Evolutionary conservation across 1,139 yeast genomes (phyloP), one percentile per base, ranked within the genome.

Genomic region (Pichia sp.): DNA sequence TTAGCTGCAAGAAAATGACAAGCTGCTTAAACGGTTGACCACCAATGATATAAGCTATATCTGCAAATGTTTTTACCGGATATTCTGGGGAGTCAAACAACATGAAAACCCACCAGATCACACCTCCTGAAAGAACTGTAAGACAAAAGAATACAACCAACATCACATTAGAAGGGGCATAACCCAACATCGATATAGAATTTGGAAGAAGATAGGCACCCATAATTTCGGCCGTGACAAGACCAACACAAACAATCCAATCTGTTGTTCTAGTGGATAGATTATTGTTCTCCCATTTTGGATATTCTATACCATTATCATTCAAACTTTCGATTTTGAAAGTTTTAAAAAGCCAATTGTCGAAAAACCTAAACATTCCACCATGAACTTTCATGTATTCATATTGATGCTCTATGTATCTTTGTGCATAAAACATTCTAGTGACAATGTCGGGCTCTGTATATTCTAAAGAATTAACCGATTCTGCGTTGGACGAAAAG

Each of bases 181-280:
- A 71, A 1, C 77, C 77, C 40, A 73, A 55, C 46, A 67, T 66
- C 7, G 72, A 59, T 30, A 72, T 57, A 8, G 75, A 69, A 50
- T 68, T 70, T 4, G 77, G 77, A 15, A 75, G 73, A 42, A 67
- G 58, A 17, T 66, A 58, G 8, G 77, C 76, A 18, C 77, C 77
- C 49, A 72, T 65, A 42, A 73, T 71, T 59, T 73, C 77, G 4
- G 77, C 69, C 12, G 77, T 72, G 40, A 73, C 67, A 40, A 73
- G 60, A 54, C 66, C 72, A 52, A 72, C 71, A 17, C 71, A 73
- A 1, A 70, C 61, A 44, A 64, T 8, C 58, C 58, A 55, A 21
- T 48, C 44, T 0, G 53, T 32, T 14, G 53, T 53, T 37, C 56
- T 48, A 9, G 42, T 37, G 4, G 53, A 38, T 18, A 53, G 34